Evolutionary conservation across 2,329 filamentous ascomycete genomes (phyloP).

Genomic region (Cytospora chrysosperma): DNA sequence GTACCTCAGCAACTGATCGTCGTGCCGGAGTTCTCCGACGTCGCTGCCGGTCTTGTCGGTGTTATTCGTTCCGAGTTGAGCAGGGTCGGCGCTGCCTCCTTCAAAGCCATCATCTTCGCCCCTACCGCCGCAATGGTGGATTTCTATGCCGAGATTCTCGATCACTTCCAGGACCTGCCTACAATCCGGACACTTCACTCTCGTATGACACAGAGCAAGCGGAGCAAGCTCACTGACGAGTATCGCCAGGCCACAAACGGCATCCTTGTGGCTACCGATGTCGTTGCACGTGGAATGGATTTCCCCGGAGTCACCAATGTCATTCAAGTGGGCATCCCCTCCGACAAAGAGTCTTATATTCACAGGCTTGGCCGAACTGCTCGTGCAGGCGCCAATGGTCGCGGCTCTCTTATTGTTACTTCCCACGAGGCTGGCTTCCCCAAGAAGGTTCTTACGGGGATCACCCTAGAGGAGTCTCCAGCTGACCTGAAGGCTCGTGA

Average conservation of each 20-base stretch:
- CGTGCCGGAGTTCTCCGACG: slow-evolving; percentile 68
- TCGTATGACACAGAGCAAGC: slow-evolving; percentile 49
- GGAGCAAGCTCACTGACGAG: slow-evolving; percentile 60
- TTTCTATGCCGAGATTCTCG: slow-evolving; percentile 49
- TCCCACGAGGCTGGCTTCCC: slow-evolving; percentile 52
- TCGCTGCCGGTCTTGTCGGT: slow-evolving; percentile 59
- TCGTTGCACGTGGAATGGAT: slow-evolving; percentile 71
- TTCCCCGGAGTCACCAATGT: slow-evolving; percentile 69
- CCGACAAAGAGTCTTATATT: slow-evolving; percentile 62
- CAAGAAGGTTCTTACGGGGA: slow-evolving; percentile 50
- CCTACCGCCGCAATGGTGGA: slow-evolving; percentile 56
- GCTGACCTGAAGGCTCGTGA: slow-evolving; percentile 44
- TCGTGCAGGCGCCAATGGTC: slow-evolving; percentile 62
- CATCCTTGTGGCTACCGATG: slow-evolving; percentile 67
- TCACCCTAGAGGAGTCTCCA: slow-evolving; percentile 49
- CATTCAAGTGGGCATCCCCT: slow-evolving; percentile 61
- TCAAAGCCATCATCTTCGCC: slow-evolving; percentile 85
- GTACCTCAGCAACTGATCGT: slow-evolving; percentile 72
- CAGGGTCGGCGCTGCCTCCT: slow-evolving; percentile 44
- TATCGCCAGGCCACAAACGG: slow-evolving; percentile 52
- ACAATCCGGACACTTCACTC: slow-evolving; percentile 49
- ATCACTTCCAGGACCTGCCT: slow-evolving; percentile 40
- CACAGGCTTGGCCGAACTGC: slow-evolving; percentile 67
- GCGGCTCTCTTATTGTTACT: slow-evolving; percentile 60
- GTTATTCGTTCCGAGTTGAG: slow-evolving; percentile 49